phyloP scores from a whole-genome alignment of 768 basidiomycete species.

The Botryobasidium botryosum region DNA sequence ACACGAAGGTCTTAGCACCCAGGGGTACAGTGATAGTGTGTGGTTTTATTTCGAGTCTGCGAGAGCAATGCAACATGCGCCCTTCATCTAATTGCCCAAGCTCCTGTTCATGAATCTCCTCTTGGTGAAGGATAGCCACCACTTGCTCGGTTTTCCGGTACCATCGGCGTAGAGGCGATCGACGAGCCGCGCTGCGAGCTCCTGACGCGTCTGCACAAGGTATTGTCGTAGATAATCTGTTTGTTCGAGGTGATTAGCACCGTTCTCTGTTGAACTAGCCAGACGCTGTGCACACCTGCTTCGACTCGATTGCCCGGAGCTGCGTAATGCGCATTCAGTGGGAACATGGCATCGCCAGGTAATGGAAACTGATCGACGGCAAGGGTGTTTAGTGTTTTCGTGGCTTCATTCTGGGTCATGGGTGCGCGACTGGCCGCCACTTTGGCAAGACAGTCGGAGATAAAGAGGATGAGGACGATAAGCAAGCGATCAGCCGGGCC shows the following conservation, averaged over 20 bases:
- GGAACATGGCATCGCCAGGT: conserved; percentile 92
- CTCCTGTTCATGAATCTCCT: conserved; percentile 90
- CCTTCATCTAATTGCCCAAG: conserved; percentile 37
- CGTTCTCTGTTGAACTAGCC: neutral
- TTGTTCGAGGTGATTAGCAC: conserved; percentile 1
- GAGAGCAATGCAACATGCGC: too few relatives aligned
- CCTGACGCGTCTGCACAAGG: conserved; percentile 83
- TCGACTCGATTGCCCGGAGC: conserved; percentile 59
- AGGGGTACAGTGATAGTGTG: too few relatives aligned
- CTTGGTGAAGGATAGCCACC: conserved; percentile 99
- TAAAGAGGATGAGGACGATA: conserved; percentile 93
- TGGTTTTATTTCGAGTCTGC: too few relatives aligned
- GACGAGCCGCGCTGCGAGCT: conserved; percentile 70
- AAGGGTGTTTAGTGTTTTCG: conserved; percentile 75
- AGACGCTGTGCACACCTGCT: conserved; percentile 36
- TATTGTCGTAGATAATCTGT: conserved; percentile 82
- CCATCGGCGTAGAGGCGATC: conserved; percentile 87
- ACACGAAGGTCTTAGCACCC: too few relatives aligned
- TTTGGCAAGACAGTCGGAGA: conserved; percentile 92
- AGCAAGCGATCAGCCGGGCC: conserved; percentile 89
- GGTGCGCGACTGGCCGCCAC: conserved; percentile 54
- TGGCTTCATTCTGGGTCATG: conserved; percentile 67
- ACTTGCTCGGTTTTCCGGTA: conserved; percentile 90
- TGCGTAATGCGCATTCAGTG: conserved; percentile 83
- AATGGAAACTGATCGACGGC: conserved; percentile 87